phyloP scores from a whole-genome alignment of 495 filamentous ascomycete species.

The Massariosphaeria phaeospora region DNA sequence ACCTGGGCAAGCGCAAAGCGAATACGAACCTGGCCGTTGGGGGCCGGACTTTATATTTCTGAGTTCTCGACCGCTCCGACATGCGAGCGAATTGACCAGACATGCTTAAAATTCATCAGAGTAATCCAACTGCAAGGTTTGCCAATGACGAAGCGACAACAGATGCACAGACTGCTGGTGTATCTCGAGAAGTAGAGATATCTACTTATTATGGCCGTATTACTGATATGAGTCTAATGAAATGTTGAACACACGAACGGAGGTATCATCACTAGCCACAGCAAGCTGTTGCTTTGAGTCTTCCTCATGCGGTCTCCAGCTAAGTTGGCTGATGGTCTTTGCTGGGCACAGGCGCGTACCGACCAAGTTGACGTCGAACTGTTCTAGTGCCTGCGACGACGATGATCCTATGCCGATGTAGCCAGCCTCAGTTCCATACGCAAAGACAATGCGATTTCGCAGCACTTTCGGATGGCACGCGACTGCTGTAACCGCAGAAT shows the following conservation, averaged over 20 bases:
- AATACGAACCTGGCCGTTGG: too few relatives aligned
- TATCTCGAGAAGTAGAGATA: too few relatives aligned
- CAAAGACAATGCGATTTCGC: conserved; percentile 51
- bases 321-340: conserved; percentile 66
- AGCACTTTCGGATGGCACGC: conserved; percentile 52
- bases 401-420: conserved; percentile 46
- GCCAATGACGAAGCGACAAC: too few relatives aligned
- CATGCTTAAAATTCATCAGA: too few relatives aligned
- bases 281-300: conserved; percentile 52
- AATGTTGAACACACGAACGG: conserved; percentile 57
- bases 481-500: conserved; percentile 68
- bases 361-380: conserved; percentile 44
- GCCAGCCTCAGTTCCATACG: conserved; percentile 62
- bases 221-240: too few relatives aligned
- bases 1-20: too few relatives aligned
- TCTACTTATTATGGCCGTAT: too few relatives aligned
- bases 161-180: too few relatives aligned
- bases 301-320: conserved; percentile 62
- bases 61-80: too few relatives aligned
- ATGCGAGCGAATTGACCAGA: too few relatives aligned
- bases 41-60: too few relatives aligned
- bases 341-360: conserved; percentile 48
- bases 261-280: conserved; percentile 77
- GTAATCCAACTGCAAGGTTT: too few relatives aligned
- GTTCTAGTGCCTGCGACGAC: conserved; percentile 37